Evolutionary conservation across 805 yeast genomes (phyloP).

Genomic region (Saccharomycopsis fodiens): DNA sequence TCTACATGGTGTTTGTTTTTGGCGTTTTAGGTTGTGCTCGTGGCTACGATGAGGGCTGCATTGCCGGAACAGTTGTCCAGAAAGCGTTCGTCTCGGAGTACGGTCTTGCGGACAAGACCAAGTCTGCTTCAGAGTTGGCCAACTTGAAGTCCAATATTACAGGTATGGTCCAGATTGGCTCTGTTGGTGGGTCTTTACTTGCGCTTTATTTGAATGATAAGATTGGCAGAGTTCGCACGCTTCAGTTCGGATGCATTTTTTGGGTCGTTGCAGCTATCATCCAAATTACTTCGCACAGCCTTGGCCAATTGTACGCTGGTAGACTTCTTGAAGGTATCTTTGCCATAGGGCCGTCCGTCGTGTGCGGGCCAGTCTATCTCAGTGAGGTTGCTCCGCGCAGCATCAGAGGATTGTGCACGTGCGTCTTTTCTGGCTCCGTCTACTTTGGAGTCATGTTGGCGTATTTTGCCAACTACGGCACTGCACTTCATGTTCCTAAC

Average conservation of each 20-base stretch:
- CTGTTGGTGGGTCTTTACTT: slow-evolving; percentile 45
- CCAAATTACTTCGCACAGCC: slow-evolving; percentile 37
- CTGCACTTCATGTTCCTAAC: slow-evolving; percentile 37
- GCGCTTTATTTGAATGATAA: slow-evolving; percentile 42
- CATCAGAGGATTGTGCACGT: slow-evolving; percentile 44
- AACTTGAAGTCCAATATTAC: slow-evolving; percentile 44
- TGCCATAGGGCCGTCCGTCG: slow-evolving; percentile 50
- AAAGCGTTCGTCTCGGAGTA: slow-evolving; percentile 34
- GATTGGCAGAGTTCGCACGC: slow-evolving; percentile 43
- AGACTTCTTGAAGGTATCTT: slow-evolving; percentile 44
- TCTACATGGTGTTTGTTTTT: slow-evolving; percentile 38
- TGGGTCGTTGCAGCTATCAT: slow-evolving; percentile 42
- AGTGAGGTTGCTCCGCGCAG: slow-evolving; percentile 47
- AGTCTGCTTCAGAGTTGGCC: slow-evolving; percentile 33
- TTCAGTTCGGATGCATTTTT: slow-evolving; percentile 35
- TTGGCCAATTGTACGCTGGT: slow-evolving; percentile 50
- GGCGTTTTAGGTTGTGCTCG: slow-evolving; percentile 51
- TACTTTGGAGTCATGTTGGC: slow-evolving; percentile 46
- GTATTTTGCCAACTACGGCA: slow-evolving; percentile 45
- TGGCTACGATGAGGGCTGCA: slow-evolving; percentile 51
- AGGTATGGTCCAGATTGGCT: slow-evolving; percentile 52
- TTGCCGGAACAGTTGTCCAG: slow-evolving; percentile 40
- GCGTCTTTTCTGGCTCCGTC: slow-evolving; percentile 51
- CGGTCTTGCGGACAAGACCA: slow-evolving; percentile 36
- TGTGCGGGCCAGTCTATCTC: slow-evolving; percentile 47